Base-by-base conservation (phyloP, 1,139 yeast genomes). In the Candida mesenterica region DNA sequence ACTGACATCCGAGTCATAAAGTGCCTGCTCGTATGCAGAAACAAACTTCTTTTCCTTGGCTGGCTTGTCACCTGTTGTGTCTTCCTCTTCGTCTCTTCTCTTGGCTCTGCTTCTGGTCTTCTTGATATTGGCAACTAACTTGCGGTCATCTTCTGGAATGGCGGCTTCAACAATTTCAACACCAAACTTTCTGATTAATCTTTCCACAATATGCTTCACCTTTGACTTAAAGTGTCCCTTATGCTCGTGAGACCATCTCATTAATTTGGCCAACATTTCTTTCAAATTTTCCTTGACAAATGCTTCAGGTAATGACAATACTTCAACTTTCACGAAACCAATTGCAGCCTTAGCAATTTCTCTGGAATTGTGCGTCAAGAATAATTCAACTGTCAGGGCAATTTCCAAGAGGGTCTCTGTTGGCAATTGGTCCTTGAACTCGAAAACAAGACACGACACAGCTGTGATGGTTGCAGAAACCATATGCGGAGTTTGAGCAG, bases 231-330 rank as follows among this genome's bases (percentile, higher is more conserved):
- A 90, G 55, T 89, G 96, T 28, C 95, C 95, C 53, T 87, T 87
- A 62, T 90, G 97, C 58, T 89, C 97, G 58, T 88, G 95, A 28
- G 96, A 87, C 95, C 97, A 90, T 46, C 80, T 80, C 76, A 92
- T 72, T 50, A 92, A 72, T 50, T 86, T 82, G 26, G 75, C 68
- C 39, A 92, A 68, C 38, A 92, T 65, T 16, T 75, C 81, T 31
- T 72, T 68, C 52, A 94, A 74, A 48, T 83, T 80, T 7, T 80
- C 74, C 51, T 75, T 76, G 36, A 92, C 81, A 49, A 82, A 58
- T 17, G 85, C 96, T 45, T 78, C 84, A 5, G 97, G 97, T 40
- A 92, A 73, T 12, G 90, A 77, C 44, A 90, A 72, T 17, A 89
- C 84, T 47, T 94, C 89, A 34, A 92, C 95, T 60, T 92, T 92